A percentile compares a stretch with the other conserved stretches of the same genome.
Conservation (phyloP, 2,329 filamentous ascomycete species). For the Trichophyton equinum region DNA sequence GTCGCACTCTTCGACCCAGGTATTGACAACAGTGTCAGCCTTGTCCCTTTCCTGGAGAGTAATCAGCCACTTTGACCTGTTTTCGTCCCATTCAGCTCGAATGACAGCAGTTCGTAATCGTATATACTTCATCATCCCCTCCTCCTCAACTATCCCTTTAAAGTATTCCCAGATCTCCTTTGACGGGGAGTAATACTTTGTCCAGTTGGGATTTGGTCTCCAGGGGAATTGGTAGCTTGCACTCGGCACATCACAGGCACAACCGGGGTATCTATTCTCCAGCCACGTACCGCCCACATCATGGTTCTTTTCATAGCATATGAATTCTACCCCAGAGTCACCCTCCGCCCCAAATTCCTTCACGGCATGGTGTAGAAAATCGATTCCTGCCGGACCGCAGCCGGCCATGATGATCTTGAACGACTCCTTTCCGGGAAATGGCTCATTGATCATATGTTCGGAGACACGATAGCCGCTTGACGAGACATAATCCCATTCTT, state of each 20-base stretch:
- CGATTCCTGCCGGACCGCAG: slow-evolving; percentile 14
- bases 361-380: slow-evolving; percentile 14
- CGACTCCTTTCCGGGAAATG: slow-evolving; percentile 7
- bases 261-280: slow-evolving; percentile 45
- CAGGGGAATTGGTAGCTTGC: slow-evolving; percentile 61
- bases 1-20: slow-evolving; percentile 20
- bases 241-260: slow-evolving; percentile 56
- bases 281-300: slow-evolving; percentile 29
- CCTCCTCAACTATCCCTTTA: slow-evolving; percentile 49
- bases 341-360: slow-evolving; percentile 5
- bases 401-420: slow-evolving; percentile 16
- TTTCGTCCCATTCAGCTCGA: slow-evolving; percentile 42
- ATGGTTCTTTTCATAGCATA: slow-evolving; percentile 24
- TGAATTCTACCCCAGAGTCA: slow-evolving; percentile 14
- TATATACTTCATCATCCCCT: slow-evolving; percentile 50
- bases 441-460: slow-evolving; percentile 14
- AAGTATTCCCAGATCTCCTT: slow-evolving; percentile 57
- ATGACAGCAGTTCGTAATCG: slow-evolving; percentile 46
- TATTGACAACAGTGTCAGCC: slow-evolving; percentile 13
- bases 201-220: slow-evolving; percentile 55
- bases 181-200: slow-evolving; percentile 54
- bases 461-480: slow-evolving; percentile 10
- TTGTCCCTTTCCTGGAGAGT: slow-evolving; percentile 11
- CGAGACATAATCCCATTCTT: slow-evolving; percentile 10
- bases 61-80: slow-evolving; percentile 27